These are phyloP conservation scores for Grigorovia humatica DNA, from an alignment of 805 yeast species.

Conservation along the genomic window DNA sequence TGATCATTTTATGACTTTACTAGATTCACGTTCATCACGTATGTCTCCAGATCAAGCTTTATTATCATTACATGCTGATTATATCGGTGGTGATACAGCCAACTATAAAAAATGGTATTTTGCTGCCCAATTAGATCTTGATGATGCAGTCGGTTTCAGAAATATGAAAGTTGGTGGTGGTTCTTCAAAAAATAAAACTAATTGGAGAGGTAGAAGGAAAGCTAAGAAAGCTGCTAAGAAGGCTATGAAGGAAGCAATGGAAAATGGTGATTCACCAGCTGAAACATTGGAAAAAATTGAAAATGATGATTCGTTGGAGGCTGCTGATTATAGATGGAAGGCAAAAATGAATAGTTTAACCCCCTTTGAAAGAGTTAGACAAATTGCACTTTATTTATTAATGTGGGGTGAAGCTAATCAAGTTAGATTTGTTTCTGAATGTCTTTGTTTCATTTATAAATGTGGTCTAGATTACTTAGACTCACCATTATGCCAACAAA, in stretches of 20 bases:
- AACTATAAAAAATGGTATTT: slow-evolving; percentile 83
- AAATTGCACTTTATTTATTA: slow-evolving; percentile 61
- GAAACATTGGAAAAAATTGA: slow-evolving; percentile 52
- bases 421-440: slow-evolving; percentile 87
- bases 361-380: slow-evolving; percentile 75
- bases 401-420: slow-evolving; percentile 90
- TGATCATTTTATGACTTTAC: slow-evolving; percentile 75
- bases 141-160: slow-evolving; percentile 73
- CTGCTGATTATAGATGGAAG: slow-evolving; percentile 76
- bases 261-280: slow-evolving; percentile 51
- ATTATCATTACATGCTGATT: slow-evolving; percentile 74
- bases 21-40: slow-evolving; percentile 77
- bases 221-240: slow-evolving; percentile 68
- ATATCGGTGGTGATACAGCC: slow-evolving; percentile 79
- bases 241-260: slow-evolving; percentile 48
- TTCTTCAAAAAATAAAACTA: slow-evolving; percentile 52
- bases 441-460: slow-evolving; percentile 88
- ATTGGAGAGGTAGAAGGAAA: slow-evolving; percentile 55
- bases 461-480: slow-evolving; percentile 84
- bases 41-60: slow-evolving; percentile 86
- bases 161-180: slow-evolving; percentile 63
- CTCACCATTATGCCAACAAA: slow-evolving; percentile 85
- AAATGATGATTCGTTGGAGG: slow-evolving; percentile 78
- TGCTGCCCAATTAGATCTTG: slow-evolving; percentile 81
- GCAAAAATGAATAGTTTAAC: slow-evolving; percentile 61